Evolutionary conservation across 2,329 filamentous ascomycete species (phyloP).

Genomic region (Apiospora malaysiana): DNA sequence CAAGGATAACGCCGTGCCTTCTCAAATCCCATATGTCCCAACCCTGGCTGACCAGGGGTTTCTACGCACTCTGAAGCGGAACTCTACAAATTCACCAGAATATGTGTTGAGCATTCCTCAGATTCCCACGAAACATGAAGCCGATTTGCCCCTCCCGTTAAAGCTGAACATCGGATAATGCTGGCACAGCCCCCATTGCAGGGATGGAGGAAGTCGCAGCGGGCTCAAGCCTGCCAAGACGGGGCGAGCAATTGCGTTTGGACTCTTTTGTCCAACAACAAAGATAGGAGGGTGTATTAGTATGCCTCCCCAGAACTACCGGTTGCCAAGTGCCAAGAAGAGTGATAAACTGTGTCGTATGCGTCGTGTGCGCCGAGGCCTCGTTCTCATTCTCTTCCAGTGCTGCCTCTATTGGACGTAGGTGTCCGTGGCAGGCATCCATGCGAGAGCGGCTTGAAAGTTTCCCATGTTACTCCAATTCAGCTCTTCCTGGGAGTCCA

Average conservation of each 20-base stretch:
- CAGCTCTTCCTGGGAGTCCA: background rate
- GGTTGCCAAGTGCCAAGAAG: background rate
- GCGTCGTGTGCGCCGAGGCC: background rate
- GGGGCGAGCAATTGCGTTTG: background rate
- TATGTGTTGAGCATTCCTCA: background rate
- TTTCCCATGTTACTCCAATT: background rate
- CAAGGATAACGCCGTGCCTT: background rate
- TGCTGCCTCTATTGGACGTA: background rate
- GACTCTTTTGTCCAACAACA: background rate
- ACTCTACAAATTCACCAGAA: background rate
- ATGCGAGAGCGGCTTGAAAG: background rate
- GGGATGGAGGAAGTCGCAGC: background rate
- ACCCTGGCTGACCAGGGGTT: background rate
- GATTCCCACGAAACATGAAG: background rate
- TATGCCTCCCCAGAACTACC: background rate
- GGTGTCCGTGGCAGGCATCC: background rate
- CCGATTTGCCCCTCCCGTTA: background rate
- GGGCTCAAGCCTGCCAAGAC: background rate
- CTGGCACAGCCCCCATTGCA: background rate
- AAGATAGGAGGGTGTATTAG: background rate
- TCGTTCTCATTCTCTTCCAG: background rate
- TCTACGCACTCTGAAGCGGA: background rate
- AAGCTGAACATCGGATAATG: background rate
- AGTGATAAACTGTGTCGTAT: background rate
- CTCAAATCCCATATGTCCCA: background rate